Conservation (phyloP, 108 stramenopile species). For the Skeletonema grethae region DNA sequence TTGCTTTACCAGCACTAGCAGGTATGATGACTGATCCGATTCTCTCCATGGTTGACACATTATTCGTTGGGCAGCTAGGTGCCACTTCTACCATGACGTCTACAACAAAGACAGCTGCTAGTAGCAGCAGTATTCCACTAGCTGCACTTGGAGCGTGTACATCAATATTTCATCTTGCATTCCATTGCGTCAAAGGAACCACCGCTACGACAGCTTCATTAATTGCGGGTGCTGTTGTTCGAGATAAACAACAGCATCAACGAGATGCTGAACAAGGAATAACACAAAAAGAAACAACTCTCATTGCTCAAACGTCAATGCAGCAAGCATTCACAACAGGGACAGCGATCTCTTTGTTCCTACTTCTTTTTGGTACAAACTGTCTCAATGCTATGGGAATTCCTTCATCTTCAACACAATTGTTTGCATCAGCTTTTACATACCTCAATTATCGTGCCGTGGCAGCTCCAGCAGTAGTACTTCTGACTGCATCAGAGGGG, state of each 20-base stretch:
- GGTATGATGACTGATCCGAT: constrained; percentile 70
- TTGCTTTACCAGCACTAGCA: constrained; percentile 67
- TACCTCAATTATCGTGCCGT: constrained; percentile 57
- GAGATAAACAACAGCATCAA: constrained; percentile 3
- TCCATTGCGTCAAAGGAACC: constrained; percentile 67
- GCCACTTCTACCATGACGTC: background rate
- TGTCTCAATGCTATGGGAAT: constrained; percentile 62
- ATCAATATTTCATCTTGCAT: constrained; percentile 72
- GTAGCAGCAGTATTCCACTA: constrained; percentile 37
- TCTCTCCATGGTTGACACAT: constrained; percentile 65
- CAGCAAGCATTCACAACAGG: constrained; percentile 40
- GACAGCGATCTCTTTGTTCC: constrained; percentile 21
- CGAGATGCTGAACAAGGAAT: background rate
- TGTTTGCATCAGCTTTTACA: constrained; percentile 39
- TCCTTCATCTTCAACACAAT: constrained; percentile 7
- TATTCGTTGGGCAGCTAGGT: constrained; percentile 58
- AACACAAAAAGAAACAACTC: constrained; percentile 24
- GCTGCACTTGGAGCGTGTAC: constrained; percentile 74
- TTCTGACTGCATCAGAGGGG: constrained; percentile 60
- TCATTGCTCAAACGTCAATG: constrained; percentile 48
- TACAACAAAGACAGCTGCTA: background rate
- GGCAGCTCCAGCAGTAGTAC: constrained; percentile 64
- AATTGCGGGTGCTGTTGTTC: constrained; percentile 35
- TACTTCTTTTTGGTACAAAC: constrained; percentile 27
- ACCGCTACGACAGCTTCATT: constrained; percentile 58